phyloP scores from a whole-genome alignment of 331 rosid species.

The Acacia pycnantha region DNA sequence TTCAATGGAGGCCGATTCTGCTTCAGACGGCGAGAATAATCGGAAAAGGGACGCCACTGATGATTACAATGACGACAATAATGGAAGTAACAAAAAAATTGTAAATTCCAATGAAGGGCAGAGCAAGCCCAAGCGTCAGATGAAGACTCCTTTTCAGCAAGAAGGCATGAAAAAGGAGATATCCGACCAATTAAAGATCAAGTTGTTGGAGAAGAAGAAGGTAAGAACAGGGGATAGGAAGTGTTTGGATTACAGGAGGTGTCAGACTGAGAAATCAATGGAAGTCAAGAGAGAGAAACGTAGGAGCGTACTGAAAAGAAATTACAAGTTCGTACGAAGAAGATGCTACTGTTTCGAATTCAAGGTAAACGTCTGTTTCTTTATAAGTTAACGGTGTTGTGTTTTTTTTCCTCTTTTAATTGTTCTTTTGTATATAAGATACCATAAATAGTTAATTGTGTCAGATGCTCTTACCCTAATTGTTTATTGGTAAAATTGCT shows the following conservation, averaged over 20 bases:
- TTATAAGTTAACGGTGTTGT: too few relatives aligned
- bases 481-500: too few relatives aligned
- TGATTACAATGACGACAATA: constrained; percentile 33
- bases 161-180: constrained; percentile 27
- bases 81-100: constrained; percentile 53
- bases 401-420: too few relatives aligned
- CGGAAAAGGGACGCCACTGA: constrained; percentile 39
- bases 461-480: too few relatives aligned
- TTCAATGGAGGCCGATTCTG: constrained; percentile 61
- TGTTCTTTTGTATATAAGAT: too few relatives aligned
- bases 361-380: too few relatives aligned
- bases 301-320: constrained; percentile 25
- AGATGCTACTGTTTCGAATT: too few relatives aligned
- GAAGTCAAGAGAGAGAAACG: constrained; percentile 25
- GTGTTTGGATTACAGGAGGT: constrained; percentile 34
- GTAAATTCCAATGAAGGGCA: constrained; percentile 85
- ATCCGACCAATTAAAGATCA: background rate
- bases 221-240: background rate
- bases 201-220: background rate
- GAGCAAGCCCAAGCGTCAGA: constrained; percentile 97
- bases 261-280: constrained; percentile 41
- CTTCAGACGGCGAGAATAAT: constrained; percentile 61
- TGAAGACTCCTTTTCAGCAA: constrained; percentile 97
- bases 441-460: too few relatives aligned
- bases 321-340: constrained; percentile 42